Conservation (phyloP, 306 rosid genomes). For the Gynostemma pentaphyllum region DNA sequence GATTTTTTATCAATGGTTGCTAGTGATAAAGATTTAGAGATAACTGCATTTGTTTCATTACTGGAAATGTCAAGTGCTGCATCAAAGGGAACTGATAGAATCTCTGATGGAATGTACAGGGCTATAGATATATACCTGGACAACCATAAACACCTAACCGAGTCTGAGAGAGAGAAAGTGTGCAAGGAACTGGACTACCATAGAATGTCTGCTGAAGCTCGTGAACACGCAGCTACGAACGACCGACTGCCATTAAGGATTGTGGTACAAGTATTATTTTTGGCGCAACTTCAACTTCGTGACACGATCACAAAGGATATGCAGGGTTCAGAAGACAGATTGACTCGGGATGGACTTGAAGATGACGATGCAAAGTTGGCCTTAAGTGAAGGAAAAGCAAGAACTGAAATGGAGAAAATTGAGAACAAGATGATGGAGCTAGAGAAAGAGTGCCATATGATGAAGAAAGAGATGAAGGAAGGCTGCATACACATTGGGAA, state of each 20-base stretch:
- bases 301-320: constrained; percentile 21
- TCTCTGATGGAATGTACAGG: constrained; percentile 36
- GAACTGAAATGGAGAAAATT: constrained; percentile 23
- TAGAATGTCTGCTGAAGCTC: constrained; percentile 34
- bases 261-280: constrained; percentile 27
- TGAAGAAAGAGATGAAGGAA: constrained; percentile 29
- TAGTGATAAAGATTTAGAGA: constrained; percentile 23
- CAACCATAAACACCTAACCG: constrained; percentile 30
- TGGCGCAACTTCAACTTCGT: constrained; percentile 28
- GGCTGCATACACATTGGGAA: constrained; percentile 18
- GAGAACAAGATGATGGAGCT: constrained; percentile 25
- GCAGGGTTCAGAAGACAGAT: constrained; percentile 9
- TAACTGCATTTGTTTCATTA: constrained; percentile 20
- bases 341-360: constrained; percentile 9
- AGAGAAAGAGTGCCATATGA: constrained; percentile 33
- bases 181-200: constrained; percentile 33
- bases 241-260: constrained; percentile 36
- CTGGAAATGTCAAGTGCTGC: constrained; percentile 35
- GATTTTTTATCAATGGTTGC: constrained; percentile 31
- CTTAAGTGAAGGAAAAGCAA: constrained; percentile 10
- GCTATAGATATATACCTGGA: constrained; percentile 32
- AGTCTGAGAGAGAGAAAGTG: constrained; percentile 32
- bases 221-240: constrained; percentile 43
- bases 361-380: constrained; percentile 8
- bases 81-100: constrained; percentile 23